Evolutionary conservation across 2,329 filamentous ascomycete species (phyloP).

Genomic region (Epichloe gansuensis): DNA sequence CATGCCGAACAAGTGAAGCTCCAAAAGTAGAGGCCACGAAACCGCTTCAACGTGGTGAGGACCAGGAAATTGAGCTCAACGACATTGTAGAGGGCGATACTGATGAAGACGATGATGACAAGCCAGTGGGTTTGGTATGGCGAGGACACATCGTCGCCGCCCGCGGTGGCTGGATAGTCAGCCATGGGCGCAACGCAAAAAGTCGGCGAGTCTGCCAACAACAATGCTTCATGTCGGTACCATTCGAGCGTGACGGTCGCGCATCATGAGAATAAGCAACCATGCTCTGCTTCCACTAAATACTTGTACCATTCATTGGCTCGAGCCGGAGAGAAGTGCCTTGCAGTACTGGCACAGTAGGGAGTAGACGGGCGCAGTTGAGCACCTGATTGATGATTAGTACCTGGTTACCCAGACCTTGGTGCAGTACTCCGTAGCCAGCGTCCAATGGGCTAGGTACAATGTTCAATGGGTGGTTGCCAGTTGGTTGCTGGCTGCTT

Average conservation of each 20-base stretch:
- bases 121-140: background rate
- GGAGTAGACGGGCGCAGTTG: too few species aligned
- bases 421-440: too few species aligned
- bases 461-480: too few species aligned
- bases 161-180: background rate
- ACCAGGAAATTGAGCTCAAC: slow-evolving; percentile 18
- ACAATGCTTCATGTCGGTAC: background rate
- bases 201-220: background rate
- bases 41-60: slow-evolving; percentile 15
- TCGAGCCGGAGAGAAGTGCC: too few species aligned
- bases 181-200: background rate
- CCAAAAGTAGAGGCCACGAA: slow-evolving; percentile 21
- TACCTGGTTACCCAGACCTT: too few species aligned
- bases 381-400: too few species aligned
- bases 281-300: background rate
- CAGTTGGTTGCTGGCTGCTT: too few species aligned
- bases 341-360: too few species aligned
- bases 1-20: slow-evolving; percentile 17
- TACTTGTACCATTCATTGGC: too few species aligned
- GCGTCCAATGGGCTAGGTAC: too few species aligned
- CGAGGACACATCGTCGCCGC: background rate
- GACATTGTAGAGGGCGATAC: slow-evolving; percentile 16
- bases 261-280: background rate
- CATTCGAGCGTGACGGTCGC: background rate
- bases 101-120: slow-evolving; percentile 12